phyloP scores from a whole-genome alignment of 176 grass and related monocot species.

The Triticum dicoccoides region DNA sequence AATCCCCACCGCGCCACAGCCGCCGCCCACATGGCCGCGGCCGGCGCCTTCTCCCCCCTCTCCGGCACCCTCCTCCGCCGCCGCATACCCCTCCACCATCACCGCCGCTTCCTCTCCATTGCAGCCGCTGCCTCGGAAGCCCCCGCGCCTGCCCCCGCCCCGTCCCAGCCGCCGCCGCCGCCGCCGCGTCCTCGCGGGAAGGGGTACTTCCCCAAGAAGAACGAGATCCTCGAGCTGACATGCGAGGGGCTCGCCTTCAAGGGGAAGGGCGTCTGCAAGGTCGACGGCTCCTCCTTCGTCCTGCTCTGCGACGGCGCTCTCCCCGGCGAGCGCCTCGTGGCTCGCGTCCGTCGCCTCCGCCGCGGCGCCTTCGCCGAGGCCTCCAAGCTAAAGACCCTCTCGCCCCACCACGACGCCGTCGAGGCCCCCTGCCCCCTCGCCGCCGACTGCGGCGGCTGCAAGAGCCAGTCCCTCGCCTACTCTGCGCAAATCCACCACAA shows the following conservation, averaged over 20 bases:
- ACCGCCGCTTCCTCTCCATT: slow-evolving; percentile 34
- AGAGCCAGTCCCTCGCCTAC: slow-evolving; percentile 84
- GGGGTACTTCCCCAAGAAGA: slow-evolving; percentile 78
- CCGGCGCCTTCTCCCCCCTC: slow-evolving; percentile 32
- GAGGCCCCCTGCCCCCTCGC: slow-evolving; percentile 75
- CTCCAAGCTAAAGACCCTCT: slow-evolving; percentile 72
- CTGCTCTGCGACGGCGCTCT: slow-evolving; percentile 85
- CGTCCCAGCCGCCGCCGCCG: slow-evolving; percentile 22
- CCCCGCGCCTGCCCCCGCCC: slow-evolving; percentile 21
- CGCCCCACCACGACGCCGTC: slow-evolving; percentile 62
- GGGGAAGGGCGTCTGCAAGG: slow-evolving; percentile 88
- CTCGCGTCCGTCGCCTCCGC: slow-evolving; percentile 61
- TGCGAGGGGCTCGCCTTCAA: slow-evolving; percentile 90
- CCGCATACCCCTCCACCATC: slow-evolving; percentile 21
- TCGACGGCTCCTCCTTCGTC: slow-evolving; percentile 61
- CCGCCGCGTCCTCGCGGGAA: slow-evolving; percentile 12
- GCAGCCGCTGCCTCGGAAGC: slow-evolving; percentile 30
- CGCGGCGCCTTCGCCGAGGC: slow-evolving; percentile 57
- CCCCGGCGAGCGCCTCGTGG: slow-evolving; percentile 84
- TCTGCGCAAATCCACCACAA: slow-evolving; percentile 72
- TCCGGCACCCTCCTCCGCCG: slow-evolving; percentile 28
- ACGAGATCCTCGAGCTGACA: slow-evolving; percentile 73
- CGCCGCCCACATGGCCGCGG: slow-evolving; percentile 18
- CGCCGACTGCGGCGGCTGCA: slow-evolving; percentile 82
- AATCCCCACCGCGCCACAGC: slow-evolving; percentile 22